Base-by-base conservation (phyloP, 768 basidiomycete genomes). In the Mycena olivaceomarginata region DNA sequence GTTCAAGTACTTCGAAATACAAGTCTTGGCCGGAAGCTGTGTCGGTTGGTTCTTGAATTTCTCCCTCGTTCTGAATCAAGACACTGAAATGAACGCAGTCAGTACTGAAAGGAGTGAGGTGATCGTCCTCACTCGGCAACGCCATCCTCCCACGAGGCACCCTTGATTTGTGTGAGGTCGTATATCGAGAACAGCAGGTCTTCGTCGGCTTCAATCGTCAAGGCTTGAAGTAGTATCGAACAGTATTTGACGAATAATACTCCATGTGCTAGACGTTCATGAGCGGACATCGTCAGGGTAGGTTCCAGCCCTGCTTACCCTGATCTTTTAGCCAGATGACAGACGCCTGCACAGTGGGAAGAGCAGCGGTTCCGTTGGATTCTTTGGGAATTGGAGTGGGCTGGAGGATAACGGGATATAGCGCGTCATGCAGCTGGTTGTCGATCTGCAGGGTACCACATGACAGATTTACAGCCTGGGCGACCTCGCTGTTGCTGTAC, bases 211-310 rank as follows among this genome's bases (percentile, higher is more conserved):
- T 99, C 97, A 18, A 99, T 93, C 0, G 97, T 98, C 84, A 99
- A 88, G 3, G 98, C 96, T 83, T 99, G 98, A 18, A 99, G 87
- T 16, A 99, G 87, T 67, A 99, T 91, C 2, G 98, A 98, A 70
- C 96, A 98, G 82, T 99, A 99, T 86, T 99, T 99, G 87, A 99
- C 90, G 84, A 98, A 99, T n/a, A 97, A 85, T 11, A 99, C 98
- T 20, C 98, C 98, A 79, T 99, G 98, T n/a, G 94, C 98, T 99
- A 70, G 62, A 57, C 20, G 51, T 13, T 48, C 6, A 11, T 74
- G 9, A 72, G 51, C 9, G 46, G 39, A 25, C 7, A 22, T 56
- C 53, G 18, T 69, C 15, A 45, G 5, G 51, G 2, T 39, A 8
- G 16, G n/a, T 43, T 20, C 31, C 18, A 25, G 15, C 18, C 79